phyloP scores from a whole-genome alignment of 768 basidiomycete genomes.

The Chiua virens region DNA sequence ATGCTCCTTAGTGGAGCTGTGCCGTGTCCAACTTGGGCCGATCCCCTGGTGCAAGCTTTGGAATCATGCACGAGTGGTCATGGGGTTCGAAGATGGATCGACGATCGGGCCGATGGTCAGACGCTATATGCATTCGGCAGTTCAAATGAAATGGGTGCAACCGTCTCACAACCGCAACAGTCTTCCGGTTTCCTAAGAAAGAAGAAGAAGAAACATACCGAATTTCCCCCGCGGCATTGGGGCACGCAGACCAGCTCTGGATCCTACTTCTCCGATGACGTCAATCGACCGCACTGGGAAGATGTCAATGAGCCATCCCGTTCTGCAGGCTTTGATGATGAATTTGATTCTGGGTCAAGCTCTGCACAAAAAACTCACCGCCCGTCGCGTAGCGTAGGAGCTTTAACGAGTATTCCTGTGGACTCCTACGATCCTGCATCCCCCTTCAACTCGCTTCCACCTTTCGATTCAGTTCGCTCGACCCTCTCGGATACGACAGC shows the following conservation, averaged over 20 bases:
- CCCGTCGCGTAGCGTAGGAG: conserved; percentile 17
- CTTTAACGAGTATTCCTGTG: conserved; percentile 3
- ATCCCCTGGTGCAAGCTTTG: conserved; percentile 70
- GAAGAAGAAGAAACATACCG: conserved; percentile 44
- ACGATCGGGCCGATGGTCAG: conserved; percentile 44
- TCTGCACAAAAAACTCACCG: conserved; percentile 32
- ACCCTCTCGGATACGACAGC: conserved; percentile 31
- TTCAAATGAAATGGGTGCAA: background rate
- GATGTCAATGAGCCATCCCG: conserved; percentile 22
- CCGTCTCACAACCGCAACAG: conserved; percentile 39
- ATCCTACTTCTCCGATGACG: conserved; percentile 51
- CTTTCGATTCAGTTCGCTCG: conserved; percentile 33
- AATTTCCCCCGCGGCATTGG: conserved; percentile 71
- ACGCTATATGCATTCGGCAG: conserved; percentile 55
- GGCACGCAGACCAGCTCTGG: conserved; percentile 47
- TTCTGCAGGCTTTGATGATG: conserved; percentile 38
- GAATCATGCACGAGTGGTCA: conserved; percentile 71
- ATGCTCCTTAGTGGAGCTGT: conserved; percentile 79
- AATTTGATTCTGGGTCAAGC: conserved; percentile 45
- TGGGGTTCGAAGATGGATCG: conserved; percentile 65
- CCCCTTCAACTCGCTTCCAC: conserved; percentile 36
- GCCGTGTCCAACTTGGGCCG: conserved; percentile 76
- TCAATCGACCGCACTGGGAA: conserved; percentile 28
- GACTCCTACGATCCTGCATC: conserved; percentile 35
- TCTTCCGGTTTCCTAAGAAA: conserved; percentile 32